A percentile compares a stretch with the other conserved stretches of the same genome.
These are phyloP conservation scores for Glonium stellatum DNA, from an alignment of 495 filamentous ascomycete genomes.

Conservation along the genomic window DNA sequence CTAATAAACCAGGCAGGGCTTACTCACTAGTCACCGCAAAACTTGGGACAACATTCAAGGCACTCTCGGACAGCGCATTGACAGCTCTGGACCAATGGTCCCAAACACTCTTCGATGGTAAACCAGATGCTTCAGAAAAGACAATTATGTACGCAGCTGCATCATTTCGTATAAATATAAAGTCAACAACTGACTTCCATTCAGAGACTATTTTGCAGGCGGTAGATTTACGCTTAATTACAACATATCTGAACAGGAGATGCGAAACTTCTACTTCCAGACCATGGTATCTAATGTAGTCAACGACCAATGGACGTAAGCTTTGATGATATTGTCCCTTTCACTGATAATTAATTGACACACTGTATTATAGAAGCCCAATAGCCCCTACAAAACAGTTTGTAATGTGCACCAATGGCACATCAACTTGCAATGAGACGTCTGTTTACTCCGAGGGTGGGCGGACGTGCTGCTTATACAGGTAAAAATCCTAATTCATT, in stretches of 20 bases:
- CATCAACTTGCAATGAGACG: not conserved
- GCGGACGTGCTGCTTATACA: conserved; percentile 1
- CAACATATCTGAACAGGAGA: not conserved
- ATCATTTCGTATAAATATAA: no score
- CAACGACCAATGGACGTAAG: conserved; percentile 2
- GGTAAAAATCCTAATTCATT: not conserved
- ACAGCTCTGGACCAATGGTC: not conserved
- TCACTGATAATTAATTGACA: no score
- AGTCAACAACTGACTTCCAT: not conserved
- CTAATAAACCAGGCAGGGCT: not conserved
- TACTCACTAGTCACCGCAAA: not conserved
- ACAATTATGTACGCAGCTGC: not conserved
- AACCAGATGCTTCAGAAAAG: not conserved
- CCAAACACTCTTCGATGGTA: not conserved
- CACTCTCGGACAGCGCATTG: not conserved
- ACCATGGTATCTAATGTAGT: conserved; percentile 1
- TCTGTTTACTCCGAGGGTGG: not conserved
- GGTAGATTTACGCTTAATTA: not conserved
- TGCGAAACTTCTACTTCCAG: not conserved
- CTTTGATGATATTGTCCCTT: no score
- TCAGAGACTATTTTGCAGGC: not conserved
- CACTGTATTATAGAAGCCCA: not conserved
- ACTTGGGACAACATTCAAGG: not conserved
- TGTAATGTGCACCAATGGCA: conserved; percentile 1
- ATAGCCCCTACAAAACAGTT: not conserved